Evolutionary conservation across 1,284 basidiomycete genomes (phyloP).

Genomic region (Cronartium quercuum): DNA sequence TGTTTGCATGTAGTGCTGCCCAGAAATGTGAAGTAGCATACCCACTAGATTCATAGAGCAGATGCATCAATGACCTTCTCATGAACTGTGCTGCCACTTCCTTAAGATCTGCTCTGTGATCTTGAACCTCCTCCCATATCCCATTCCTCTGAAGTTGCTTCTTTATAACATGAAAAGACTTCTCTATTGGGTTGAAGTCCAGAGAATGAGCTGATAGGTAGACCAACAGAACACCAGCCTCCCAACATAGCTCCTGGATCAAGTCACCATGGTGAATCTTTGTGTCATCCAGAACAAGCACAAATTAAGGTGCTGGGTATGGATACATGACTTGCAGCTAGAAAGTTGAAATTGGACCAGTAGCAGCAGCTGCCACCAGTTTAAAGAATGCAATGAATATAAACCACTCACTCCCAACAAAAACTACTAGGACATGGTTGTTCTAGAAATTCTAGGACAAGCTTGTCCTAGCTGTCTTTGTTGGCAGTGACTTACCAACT

Average conservation of each 20-base stretch:
- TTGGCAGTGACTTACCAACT: too few species aligned
- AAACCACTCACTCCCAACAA: too few species aligned
- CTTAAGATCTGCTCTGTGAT: background rate
- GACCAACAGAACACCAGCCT: background rate
- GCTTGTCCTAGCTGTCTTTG: too few species aligned
- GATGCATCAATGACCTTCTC: background rate
- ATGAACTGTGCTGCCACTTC: background rate
- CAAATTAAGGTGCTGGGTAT: background rate
- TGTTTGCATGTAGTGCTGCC: background rate
- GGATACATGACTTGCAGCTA: background rate
- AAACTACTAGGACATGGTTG: too few species aligned
- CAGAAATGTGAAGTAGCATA: background rate
- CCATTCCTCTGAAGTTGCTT: background rate
- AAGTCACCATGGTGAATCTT: background rate
- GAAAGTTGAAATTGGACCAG: background rate
- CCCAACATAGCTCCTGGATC: background rate
- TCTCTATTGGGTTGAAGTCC: background rate
- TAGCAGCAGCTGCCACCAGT: too few species aligned
- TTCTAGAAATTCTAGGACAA: too few species aligned
- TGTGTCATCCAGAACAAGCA: background rate
- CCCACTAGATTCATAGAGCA: background rate
- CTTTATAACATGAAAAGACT: background rate
- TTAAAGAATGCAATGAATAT: too few species aligned
- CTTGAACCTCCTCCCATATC: background rate
- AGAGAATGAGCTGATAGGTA: background rate